A percentile compares a stretch with the other conserved stretches of the same genome.
phyloP scores from a whole-genome alignment of 192 early-diverging fungal genomes.

The Coemansia sp. region DNA sequence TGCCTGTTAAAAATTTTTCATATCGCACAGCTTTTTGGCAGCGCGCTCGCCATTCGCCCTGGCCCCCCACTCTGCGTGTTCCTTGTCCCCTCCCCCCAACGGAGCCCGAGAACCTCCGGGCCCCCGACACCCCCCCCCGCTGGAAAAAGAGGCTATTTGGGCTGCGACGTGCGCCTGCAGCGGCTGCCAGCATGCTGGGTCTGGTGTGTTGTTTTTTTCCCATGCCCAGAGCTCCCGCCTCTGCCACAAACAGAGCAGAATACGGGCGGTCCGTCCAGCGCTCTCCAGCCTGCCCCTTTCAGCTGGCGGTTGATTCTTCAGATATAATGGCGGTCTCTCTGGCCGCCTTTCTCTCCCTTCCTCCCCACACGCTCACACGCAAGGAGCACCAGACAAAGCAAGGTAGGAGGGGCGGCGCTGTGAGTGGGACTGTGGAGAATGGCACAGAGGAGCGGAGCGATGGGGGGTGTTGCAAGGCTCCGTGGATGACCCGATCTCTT shows the following conservation, averaged over 20 bases:
- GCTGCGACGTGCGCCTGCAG: conserved; percentile 6
- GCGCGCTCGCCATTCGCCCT: conserved; percentile 1
- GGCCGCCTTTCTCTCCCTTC: background rate
- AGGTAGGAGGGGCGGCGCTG: background rate
- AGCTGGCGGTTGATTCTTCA: conserved; percentile 1
- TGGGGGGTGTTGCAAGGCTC: conserved; percentile 6
- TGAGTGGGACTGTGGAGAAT: conserved; percentile 6
- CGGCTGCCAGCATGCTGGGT: conserved; percentile 6
- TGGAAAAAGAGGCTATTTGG: conserved; percentile 4
- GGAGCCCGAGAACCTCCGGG: background rate
- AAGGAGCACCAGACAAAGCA: background rate
- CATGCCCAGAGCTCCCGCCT: conserved; percentile 1
- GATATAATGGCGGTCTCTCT: background rate
- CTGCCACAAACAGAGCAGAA: background rate
- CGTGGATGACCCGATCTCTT: conserved; percentile 3
- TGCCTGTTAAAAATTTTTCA: conserved; percentile 17
- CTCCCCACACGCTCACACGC: background rate
- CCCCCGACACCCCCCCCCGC: conserved; percentile 1
- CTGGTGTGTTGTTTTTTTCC: conserved; percentile 3
- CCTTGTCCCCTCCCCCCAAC: conserved; percentile 4
- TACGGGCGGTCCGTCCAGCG: background rate
- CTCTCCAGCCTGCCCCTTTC: background rate
- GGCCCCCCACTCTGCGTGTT: background rate
- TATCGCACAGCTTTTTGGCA: conserved; percentile 7
- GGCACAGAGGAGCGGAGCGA: conserved; percentile 1